phyloP scores from a whole-genome alignment of 179 eudicot genomes.

The Beta macrorhiza region DNA sequence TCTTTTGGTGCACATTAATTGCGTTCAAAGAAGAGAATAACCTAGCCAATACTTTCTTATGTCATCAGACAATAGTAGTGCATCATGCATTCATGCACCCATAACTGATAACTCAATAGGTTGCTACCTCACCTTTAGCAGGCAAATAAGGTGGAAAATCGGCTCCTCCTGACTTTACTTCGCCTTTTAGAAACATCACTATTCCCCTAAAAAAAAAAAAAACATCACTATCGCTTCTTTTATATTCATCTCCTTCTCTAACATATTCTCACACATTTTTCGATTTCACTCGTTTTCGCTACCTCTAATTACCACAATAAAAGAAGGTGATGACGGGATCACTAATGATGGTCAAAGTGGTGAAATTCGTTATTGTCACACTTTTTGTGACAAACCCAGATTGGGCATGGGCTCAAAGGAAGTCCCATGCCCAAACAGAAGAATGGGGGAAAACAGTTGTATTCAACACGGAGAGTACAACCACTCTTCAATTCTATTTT shows the following conservation, averaged over 20 bases:
- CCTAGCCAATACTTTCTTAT: too few species aligned
- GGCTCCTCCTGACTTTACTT: neutral
- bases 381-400: neutral
- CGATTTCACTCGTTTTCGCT: neutral
- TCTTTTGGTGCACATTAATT: too few species aligned
- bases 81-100: too few species aligned
- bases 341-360: neutral
- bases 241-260: neutral
- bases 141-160: too few species aligned
- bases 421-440: neutral
- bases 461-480: constrained; percentile 30
- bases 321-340: neutral
- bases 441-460: constrained; percentile 44
- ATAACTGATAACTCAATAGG: too few species aligned
- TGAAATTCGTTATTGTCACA: neutral
- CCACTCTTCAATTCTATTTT: constrained; percentile 53
- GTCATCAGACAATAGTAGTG: too few species aligned
- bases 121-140: too few species aligned
- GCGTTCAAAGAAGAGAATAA: too few species aligned
- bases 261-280: neutral
- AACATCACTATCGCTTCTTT: neutral
- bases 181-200: neutral
- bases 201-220: too few species aligned
- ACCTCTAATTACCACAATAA: neutral
- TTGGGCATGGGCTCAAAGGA: constrained; percentile 2